Base-by-base conservation (phyloP, 2,329 filamentous ascomycete genomes). In the Calonectria montana region DNA sequence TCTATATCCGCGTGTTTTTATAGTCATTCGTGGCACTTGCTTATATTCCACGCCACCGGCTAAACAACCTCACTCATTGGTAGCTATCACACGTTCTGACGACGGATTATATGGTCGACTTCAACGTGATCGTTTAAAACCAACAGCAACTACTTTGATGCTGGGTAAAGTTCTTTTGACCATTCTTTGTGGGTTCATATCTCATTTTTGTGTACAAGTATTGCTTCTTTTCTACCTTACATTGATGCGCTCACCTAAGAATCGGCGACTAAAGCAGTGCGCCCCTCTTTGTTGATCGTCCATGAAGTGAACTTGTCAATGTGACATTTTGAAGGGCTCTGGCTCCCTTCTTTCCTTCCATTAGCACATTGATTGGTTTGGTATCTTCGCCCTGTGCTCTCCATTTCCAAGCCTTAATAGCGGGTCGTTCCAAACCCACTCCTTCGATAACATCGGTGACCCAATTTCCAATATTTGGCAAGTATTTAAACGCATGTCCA, bases 401-500 rank as follows among this genome's bases (percentile, higher is more conserved):
- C 35, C 69, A 73, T 53, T 31, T 73, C 71, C 71, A 73, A 3
- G 63, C 63, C 29, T 73, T 67, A 25, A 70, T 29, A 2, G 39
- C 67, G 4, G 63, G 63, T 2, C 67, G 47, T 0, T 67, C 67
- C 31, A 48, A 7, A 5, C n/a, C 67, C n/a, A 64, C 63, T 5
- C 72, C 70, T 13, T 76, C 74, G 0, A 77, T 31, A 4, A 75
- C 85, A 72, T 90, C 86, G 0, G 88, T 84, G 15, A 91, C 87
- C 72, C 84, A 85, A 41, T 87, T 86, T 1, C 90, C 90, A 74
- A 92, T 86, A 3, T 88, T 87, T 0, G 90, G 90, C 61, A 91
- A 77, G 71, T 90, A 92, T 75, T 92, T 92, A 80, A 91, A 92
- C 0, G 85, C 91, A 79, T 92, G 91, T 0, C 91, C 91, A 41